phyloP scores from a whole-genome alignment of 1,284 basidiomycete species.

The Leccinum subspadiceum region DNA sequence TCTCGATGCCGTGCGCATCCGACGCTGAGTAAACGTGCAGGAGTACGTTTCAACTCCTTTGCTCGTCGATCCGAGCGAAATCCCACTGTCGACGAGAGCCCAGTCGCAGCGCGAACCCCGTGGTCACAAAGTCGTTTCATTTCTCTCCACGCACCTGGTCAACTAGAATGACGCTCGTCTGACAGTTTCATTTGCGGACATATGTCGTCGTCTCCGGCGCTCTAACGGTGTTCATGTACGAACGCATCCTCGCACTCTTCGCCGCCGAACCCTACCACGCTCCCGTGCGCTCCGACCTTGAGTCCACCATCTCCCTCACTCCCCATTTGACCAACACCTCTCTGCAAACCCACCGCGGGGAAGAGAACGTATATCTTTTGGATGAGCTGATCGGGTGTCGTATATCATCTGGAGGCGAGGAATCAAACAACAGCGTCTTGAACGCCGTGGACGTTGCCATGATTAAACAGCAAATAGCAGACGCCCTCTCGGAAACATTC shows the following conservation, averaged over 20 bases:
- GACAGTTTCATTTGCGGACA: slow-evolving; percentile 89
- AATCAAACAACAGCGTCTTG: slow-evolving; percentile 24
- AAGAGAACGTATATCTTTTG: slow-evolving; percentile 70
- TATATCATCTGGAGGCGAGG: slow-evolving; percentile 42
- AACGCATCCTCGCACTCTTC: slow-evolving; percentile 85
- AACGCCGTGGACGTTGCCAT: slow-evolving; percentile 46
- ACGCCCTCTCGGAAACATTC: slow-evolving; percentile 78
- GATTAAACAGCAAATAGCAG: slow-evolving; percentile 64
- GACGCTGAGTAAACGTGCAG: slow-evolving; percentile 40
- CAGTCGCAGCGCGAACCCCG: slow-evolving; percentile 31
- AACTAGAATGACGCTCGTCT: slow-evolving; percentile 14
- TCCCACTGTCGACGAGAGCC: slow-evolving; percentile 23
- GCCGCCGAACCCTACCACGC: slow-evolving; percentile 63
- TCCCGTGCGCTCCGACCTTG: slow-evolving; percentile 36
- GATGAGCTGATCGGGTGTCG: slow-evolving; percentile 72
- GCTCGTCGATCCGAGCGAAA: slow-evolving; percentile 68
- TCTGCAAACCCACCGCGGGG: slow-evolving; percentile 72
- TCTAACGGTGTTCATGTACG: slow-evolving; percentile 76
- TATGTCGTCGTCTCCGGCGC: slow-evolving; percentile 90
- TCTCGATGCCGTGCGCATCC: slow-evolving; percentile 3
- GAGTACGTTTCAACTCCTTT: slow-evolving; percentile 82
- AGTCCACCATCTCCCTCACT: slow-evolving; percentile 41
- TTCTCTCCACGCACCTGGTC: slow-evolving; percentile 6
- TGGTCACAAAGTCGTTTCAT: slow-evolving; percentile 65
- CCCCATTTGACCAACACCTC: slow-evolving; percentile 96